These are phyloP conservation scores for Fereydounia khargensis DNA, from an alignment of 1,284 basidiomycete species.

Conservation along the genomic window DNA sequence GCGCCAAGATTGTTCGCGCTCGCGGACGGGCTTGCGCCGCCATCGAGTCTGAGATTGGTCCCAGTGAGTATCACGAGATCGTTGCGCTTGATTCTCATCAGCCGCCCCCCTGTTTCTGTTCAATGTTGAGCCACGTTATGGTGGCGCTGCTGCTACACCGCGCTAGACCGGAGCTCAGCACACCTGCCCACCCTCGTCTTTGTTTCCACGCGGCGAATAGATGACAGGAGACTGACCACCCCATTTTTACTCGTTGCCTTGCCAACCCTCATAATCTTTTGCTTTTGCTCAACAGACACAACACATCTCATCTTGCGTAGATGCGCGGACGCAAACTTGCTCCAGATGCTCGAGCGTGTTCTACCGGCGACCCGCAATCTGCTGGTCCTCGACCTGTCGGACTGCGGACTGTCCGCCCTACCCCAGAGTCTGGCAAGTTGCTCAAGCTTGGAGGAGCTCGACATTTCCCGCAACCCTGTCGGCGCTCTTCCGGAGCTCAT, in stretches of 20 bases:
- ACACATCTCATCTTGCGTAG: slow-evolving; percentile 23
- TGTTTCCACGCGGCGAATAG: too few relatives aligned
- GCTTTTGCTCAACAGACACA: too few relatives aligned
- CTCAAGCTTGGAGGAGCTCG: slow-evolving; percentile 82
- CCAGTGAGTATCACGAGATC: slow-evolving; percentile 32
- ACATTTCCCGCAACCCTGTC: slow-evolving; percentile 85
- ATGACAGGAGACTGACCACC: too few relatives aligned
- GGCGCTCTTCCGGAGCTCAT: slow-evolving; percentile 64
- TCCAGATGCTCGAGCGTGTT: slow-evolving; percentile 22
- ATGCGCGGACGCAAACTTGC: slow-evolving; percentile 8
- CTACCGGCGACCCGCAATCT: slow-evolving; percentile 24
- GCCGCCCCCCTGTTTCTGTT: too few relatives aligned
- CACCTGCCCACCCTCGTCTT: too few relatives aligned
- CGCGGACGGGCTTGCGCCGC: slow-evolving; percentile 15
- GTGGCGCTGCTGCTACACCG: too few relatives aligned
- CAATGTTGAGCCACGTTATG: too few relatives aligned
- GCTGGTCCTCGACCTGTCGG: slow-evolving; percentile 57
- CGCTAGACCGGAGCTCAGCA: too few relatives aligned
- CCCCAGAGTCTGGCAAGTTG: slow-evolving; percentile 77
- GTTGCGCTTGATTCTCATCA: too few relatives aligned
- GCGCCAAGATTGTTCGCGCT: slow-evolving; percentile 26
- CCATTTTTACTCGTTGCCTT: too few relatives aligned
- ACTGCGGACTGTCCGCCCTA: slow-evolving; percentile 76
- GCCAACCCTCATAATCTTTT: too few relatives aligned
- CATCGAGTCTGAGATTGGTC: slow-evolving; percentile 23